These are phyloP conservation scores for Lactarius pseudohatsudake DNA, from an alignment of 768 basidiomycete genomes.

Conservation along the genomic window DNA sequence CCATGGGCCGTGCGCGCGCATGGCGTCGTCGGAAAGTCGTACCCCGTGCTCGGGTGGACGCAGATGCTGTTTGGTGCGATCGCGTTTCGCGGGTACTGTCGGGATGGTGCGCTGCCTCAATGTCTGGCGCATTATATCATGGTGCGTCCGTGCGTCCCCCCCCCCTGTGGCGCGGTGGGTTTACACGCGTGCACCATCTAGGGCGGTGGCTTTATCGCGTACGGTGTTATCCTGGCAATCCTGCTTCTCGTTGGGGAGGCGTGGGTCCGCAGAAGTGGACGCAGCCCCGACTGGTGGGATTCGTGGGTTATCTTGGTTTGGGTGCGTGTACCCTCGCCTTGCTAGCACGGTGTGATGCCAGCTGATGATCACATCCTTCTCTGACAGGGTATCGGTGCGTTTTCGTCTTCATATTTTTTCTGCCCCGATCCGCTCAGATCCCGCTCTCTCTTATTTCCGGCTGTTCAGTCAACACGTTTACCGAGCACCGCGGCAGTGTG, in stretches of 20 bases:
- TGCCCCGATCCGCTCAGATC: neutral
- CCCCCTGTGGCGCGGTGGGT: no score
- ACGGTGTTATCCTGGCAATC: conserved; percentile 78
- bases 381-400: conserved; percentile 31
- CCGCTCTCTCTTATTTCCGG: conserved; percentile 7
- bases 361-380: conserved; percentile 3
- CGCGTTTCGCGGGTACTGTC: conserved; percentile 73
- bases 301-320: conserved; percentile 63
- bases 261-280: conserved; percentile 70
- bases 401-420: neutral
- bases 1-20: conserved; percentile 71
- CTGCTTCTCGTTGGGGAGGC: conserved; percentile 73
- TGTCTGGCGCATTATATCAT: conserved; percentile 89
- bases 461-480: conserved; percentile 80
- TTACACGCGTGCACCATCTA: conserved; percentile 24
- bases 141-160: conserved; percentile 37
- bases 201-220: conserved; percentile 89
- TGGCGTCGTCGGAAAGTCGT: conserved; percentile 77
- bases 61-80: conserved; percentile 88
- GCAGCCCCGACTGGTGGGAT: conserved; percentile 85
- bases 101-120: conserved; percentile 74
- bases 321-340: conserved; percentile 40
- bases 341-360: neutral
- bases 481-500: conserved; percentile 74
- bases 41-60: conserved; percentile 83